Conservation (phyloP, 371 early-diverging fungal species). For the Mortierella sp. region DNA sequence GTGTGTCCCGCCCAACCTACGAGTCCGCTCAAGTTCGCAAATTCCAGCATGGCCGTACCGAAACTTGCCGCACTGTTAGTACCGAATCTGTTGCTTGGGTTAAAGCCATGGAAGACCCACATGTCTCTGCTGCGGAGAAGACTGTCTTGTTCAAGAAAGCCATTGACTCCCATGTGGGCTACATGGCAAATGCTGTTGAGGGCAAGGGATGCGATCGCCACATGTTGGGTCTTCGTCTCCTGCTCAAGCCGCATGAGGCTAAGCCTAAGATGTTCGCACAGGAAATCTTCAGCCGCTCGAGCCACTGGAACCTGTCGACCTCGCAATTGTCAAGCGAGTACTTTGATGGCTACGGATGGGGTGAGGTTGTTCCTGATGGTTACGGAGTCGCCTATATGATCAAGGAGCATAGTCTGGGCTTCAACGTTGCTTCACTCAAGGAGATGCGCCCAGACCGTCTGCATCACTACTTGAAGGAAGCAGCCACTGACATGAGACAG, state of each 20-base stretch:
- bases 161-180: slow-evolving; percentile 77
- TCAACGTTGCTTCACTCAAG: slow-evolving; percentile 84
- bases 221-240: slow-evolving; percentile 71
- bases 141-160: slow-evolving; percentile 76
- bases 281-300: slow-evolving; percentile 80
- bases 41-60: slow-evolving; percentile 92
- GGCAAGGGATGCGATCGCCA: slow-evolving; percentile 92
- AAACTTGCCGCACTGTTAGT: slow-evolving; percentile 85
- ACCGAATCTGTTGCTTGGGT: slow-evolving; percentile 80
- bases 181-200: slow-evolving; percentile 83
- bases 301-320: slow-evolving; percentile 92
- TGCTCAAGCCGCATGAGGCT: slow-evolving; percentile 70
- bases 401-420: slow-evolving; percentile 81
- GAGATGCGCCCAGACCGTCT: slow-evolving; percentile 73
- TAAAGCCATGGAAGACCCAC: slow-evolving; percentile 82
- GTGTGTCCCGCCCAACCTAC: slow-evolving; percentile 81
- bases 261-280: slow-evolving; percentile 86
- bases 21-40: slow-evolving; percentile 90
- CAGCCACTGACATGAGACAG: slow-evolving; percentile 80
- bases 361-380: slow-evolving; percentile 93
- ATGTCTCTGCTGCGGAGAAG: slow-evolving; percentile 60
- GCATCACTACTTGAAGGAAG: slow-evolving; percentile 71
- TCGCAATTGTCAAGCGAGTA: slow-evolving; percentile 90
- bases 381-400: slow-evolving; percentile 95
- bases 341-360: slow-evolving; percentile 96